Conservation (phyloP, 139 green algal genomes). For the Coelastrella sp. region DNA sequence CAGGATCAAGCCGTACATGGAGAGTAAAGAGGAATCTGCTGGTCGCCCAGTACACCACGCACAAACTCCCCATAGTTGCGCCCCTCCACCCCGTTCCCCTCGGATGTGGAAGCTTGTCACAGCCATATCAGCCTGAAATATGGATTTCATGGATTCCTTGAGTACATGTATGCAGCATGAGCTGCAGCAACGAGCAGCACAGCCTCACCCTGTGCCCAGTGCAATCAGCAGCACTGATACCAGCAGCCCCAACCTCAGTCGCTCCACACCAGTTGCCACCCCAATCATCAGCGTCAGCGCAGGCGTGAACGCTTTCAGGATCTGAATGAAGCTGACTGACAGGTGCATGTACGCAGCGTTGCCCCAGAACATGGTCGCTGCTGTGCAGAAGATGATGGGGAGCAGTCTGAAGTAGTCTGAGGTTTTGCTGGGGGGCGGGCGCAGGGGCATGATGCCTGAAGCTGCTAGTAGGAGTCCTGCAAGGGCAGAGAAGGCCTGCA, state of each 20-base stretch:
- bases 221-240: conserved; percentile 67
- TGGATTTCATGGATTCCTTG: too few species aligned
- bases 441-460: conserved; percentile 49
- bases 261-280: conserved; percentile 62
- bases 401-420: conserved; percentile 35
- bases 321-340: conserved; percentile 81
- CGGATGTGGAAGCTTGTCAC: too few species aligned
- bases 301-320: conserved; percentile 76
- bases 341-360: conserved; percentile 77
- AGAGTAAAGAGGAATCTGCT: too few species aligned
- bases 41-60: too few species aligned
- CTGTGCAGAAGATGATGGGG: conserved; percentile 58
- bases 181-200: too few species aligned
- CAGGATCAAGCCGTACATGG: too few species aligned
- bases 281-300: conserved; percentile 76
- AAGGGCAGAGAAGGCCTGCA: conserved; percentile 40
- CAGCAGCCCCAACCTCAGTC: conserved; percentile 43
- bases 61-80: too few species aligned
- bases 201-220: conserved; percentile 59
- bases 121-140: too few species aligned
- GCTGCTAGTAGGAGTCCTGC: conserved; percentile 49
- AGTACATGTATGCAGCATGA: too few species aligned
- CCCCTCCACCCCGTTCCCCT: too few species aligned
- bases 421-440: conserved; percentile 23
- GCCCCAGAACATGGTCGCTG: conserved; percentile 66